phyloP scores from a whole-genome alignment of 2,329 filamentous ascomycete genomes.

The Stagonosporopsis rhizophila region DNA sequence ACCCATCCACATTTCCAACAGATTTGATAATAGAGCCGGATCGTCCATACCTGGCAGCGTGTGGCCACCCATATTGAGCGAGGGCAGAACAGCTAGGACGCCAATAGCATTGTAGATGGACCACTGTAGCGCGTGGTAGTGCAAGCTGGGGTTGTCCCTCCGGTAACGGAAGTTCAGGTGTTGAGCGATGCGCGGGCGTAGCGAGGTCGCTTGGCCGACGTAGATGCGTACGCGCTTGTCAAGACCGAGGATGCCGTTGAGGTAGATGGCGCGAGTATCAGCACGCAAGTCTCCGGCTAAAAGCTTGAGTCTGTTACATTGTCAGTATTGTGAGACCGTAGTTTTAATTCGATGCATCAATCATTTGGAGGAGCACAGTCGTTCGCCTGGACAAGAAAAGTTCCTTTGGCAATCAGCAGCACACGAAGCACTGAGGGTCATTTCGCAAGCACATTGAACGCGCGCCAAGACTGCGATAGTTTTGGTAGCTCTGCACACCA shows the following conservation, averaged over 20 bases:
- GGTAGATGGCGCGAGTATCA: constrained; percentile 35
- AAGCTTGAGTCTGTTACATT: constrained; percentile 19
- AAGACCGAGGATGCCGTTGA: constrained; percentile 34
- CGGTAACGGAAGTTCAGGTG: constrained; percentile 47
- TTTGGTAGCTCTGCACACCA: neutral
- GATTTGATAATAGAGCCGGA: constrained; percentile 37
- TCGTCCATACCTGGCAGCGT: constrained; percentile 36
- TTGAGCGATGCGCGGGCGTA: constrained; percentile 37
- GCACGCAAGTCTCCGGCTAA: constrained; percentile 35
- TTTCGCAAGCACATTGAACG: neutral
- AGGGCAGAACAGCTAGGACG: constrained; percentile 30
- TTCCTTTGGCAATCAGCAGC: neutral
- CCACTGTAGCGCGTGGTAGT: constrained; percentile 44
- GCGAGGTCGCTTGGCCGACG: constrained; percentile 41
- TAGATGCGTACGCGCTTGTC: constrained; percentile 39
- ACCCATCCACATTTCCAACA: constrained; percentile 48
- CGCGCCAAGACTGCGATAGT: neutral
- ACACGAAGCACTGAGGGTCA: too few species aligned
- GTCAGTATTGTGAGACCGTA: neutral
- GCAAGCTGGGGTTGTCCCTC: constrained; percentile 43
- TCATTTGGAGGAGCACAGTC: neutral
- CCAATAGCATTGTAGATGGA: constrained; percentile 40
- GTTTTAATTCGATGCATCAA: neutral
- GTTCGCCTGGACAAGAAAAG: neutral
- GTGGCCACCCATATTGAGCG: constrained; percentile 16